Evolutionary conservation across 257 asterid species (phyloP).

Genomic region (Primulina eburnea): DNA sequence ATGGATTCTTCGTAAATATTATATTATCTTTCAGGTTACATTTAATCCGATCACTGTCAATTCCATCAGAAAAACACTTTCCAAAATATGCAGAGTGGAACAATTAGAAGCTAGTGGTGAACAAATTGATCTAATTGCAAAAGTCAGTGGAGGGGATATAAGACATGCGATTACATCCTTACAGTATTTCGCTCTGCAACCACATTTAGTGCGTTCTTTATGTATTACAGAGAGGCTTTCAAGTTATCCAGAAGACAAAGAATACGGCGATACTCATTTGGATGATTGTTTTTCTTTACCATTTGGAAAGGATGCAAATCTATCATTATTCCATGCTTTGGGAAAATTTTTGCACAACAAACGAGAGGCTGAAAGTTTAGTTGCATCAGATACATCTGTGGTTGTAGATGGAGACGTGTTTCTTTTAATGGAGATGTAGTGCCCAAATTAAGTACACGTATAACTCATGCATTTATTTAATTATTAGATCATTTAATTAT

Average conservation of each 20-base stretch:
- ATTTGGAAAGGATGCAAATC: constrained; percentile 86
- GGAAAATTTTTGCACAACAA: constrained; percentile 97
- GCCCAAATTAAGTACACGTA: too few species aligned
- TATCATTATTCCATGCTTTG: constrained; percentile 85
- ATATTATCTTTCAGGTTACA: constrained; percentile 55
- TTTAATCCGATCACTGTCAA: constrained; percentile 75
- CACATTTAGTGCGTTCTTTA: too few species aligned
- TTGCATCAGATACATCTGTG: constrained; percentile 47
- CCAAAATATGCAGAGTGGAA: constrained; percentile 66
- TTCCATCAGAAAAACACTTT: constrained; percentile 66
- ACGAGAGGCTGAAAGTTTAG: constrained; percentile 52
- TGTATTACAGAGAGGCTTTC: constrained; percentile 24
- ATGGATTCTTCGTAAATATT: constrained; percentile 19
- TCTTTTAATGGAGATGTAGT: too few species aligned
- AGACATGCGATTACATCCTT: constrained; percentile 83
- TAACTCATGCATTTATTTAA: too few species aligned
- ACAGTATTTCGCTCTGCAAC: constrained; percentile 74
- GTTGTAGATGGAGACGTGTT: constrained; percentile 43
- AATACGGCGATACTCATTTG: constrained; percentile 29
- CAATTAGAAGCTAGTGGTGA: constrained; percentile 55
- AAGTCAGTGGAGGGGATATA: constrained; percentile 89
- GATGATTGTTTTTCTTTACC: constrained; percentile 41
- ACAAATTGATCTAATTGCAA: constrained; percentile 66
- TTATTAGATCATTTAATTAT: too few species aligned
- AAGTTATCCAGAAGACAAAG: constrained; percentile 32